Conservation (phyloP, 1,139 yeast species). For the Debaryomyces nepalensis region DNA sequence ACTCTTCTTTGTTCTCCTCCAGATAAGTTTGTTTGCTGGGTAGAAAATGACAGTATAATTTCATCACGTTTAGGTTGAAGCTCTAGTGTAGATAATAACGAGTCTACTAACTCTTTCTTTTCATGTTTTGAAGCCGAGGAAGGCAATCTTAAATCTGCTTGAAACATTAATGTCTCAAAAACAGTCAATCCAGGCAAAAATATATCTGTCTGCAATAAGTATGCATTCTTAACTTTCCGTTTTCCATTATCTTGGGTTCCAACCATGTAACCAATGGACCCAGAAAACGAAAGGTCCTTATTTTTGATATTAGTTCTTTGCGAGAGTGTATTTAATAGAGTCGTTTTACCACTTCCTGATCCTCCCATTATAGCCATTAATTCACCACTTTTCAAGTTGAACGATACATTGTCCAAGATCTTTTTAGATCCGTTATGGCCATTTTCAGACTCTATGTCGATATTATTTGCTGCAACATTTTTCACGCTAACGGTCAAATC, state of each 20-base stretch:
- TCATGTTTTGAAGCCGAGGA: slow-evolving; percentile 44
- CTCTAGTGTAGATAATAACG: slow-evolving; percentile 63
- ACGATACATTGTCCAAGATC: slow-evolving; percentile 51
- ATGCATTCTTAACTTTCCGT: slow-evolving; percentile 55
- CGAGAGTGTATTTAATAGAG: slow-evolving; percentile 73
- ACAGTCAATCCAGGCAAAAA: slow-evolving; percentile 73
- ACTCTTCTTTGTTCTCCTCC: slow-evolving; percentile 88
- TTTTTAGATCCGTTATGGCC: slow-evolving; percentile 11
- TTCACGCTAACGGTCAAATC: slow-evolving; percentile 38
- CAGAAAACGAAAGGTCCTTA: slow-evolving; percentile 37
- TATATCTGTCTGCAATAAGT: slow-evolving; percentile 78
- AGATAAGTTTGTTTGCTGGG: slow-evolving; percentile 57
- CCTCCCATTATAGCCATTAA: slow-evolving; percentile 81
- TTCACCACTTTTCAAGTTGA: slow-evolving; percentile 57
- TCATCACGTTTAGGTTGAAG: slow-evolving; percentile 64
- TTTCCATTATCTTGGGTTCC: slow-evolving; percentile 17
- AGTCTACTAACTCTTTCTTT: slow-evolving; percentile 56
- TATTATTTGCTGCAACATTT: slow-evolving; percentile 8
- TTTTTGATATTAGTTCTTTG: slow-evolving; percentile 52
- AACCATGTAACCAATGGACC: slow-evolving; percentile 28
- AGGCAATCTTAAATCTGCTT: slow-evolving; percentile 69
- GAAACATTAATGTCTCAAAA: slow-evolving; percentile 67
- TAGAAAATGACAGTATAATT: slow-evolving; percentile 52
- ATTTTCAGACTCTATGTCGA: slow-evolving; percentile 14
- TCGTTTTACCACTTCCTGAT: slow-evolving; percentile 87